These are phyloP conservation scores for Aphanomyces astaci DNA, from an alignment of 352 stramenopile genomes.

Conservation along the genomic window DNA sequence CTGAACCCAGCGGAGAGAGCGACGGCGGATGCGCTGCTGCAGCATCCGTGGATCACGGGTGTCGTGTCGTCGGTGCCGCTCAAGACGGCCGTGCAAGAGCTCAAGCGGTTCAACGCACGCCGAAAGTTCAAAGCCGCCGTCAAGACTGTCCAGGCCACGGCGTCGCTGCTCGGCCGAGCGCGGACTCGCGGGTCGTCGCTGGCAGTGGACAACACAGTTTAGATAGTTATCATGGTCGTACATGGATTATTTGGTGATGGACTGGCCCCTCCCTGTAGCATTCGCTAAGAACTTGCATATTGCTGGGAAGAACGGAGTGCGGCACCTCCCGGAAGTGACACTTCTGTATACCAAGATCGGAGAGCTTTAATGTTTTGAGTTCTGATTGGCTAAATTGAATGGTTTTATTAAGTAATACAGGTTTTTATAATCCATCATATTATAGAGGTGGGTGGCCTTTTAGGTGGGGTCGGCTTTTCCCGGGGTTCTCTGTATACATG, in stretches of 20 bases:
- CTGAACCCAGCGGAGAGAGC: slow-evolving; percentile 78
- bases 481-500: no score
- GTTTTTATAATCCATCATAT: no score
- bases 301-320: no score
- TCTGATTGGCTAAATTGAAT: background rate
- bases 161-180: slow-evolving; percentile 36
- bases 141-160: slow-evolving; percentile 80
- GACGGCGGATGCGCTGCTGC: slow-evolving; percentile 54
- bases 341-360: no score
- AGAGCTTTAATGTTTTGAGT: no score
- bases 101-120: slow-evolving; percentile 90
- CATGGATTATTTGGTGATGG: no score
- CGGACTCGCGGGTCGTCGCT: background rate
- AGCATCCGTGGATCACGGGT: slow-evolving; percentile 79
- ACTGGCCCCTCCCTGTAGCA: no score
- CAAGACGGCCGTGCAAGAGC: slow-evolving; percentile 76
- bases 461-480: no score
- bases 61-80: slow-evolving; percentile 60
- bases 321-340: no score
- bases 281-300: no score
- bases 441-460: no score
- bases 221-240: background rate
- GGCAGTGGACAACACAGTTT: background rate
- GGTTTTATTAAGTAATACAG: no score
- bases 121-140: slow-evolving; percentile 91